phyloP scores from a whole-genome alignment of 768 basidiomycete species.

The Dendrothele bispora region DNA sequence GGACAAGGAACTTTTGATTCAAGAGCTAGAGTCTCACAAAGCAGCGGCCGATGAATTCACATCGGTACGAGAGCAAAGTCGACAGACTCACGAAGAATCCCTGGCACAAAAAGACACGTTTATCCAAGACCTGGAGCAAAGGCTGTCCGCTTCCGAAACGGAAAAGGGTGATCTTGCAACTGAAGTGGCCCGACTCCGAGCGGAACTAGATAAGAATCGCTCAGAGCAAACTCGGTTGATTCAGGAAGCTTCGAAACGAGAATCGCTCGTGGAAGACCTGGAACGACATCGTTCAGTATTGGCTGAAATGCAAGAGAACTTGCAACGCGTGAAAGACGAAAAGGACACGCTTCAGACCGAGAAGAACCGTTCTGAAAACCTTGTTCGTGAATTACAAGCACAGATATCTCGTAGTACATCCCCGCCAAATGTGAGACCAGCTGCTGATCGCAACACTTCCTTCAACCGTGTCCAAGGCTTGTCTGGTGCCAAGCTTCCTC shows the following conservation, averaged over 20 bases:
- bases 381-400: constrained; percentile 79
- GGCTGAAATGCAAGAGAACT: constrained; percentile 73
- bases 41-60: constrained; percentile 51
- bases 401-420: constrained; percentile 64
- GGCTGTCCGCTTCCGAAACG: constrained; percentile 44
- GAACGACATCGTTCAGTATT: constrained; percentile 76
- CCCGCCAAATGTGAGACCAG: constrained; percentile 52
- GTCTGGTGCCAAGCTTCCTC: constrained; percentile 76
- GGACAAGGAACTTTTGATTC: constrained; percentile 47
- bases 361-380: constrained; percentile 62
- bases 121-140: constrained; percentile 49
- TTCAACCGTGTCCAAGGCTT: constrained; percentile 62
- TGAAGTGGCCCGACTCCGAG: constrained; percentile 51
- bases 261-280: constrained; percentile 72
- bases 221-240: constrained; percentile 61
- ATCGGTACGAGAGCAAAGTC: constrained; percentile 40
- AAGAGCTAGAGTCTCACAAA: constrained; percentile 66
- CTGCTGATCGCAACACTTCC: constrained; percentile 50
- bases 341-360: constrained; percentile 76
- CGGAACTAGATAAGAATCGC: constrained; percentile 59
- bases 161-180: constrained; percentile 45
- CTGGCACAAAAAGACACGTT: constrained; percentile 49
- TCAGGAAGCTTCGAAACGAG: constrained; percentile 72
- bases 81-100: constrained; percentile 42
- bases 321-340: constrained; percentile 81